Base-by-base conservation (phyloP, 2,329 filamentous ascomycete genomes). In the Fusarium sp. region DNA sequence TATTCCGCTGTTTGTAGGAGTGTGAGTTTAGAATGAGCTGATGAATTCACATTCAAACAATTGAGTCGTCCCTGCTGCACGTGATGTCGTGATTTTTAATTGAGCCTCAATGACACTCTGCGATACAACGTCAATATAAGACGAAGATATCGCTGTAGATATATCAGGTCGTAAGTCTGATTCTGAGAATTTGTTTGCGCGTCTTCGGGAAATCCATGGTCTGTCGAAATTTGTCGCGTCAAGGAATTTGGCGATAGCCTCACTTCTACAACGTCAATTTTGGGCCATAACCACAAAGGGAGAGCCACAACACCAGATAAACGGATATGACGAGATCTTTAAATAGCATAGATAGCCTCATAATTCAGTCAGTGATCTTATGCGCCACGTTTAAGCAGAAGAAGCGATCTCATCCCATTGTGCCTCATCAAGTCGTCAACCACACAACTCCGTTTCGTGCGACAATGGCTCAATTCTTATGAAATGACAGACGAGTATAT, bases 161-260 rank as follows among this genome's bases (percentile, higher is more conserved):
- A 37, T 11, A 3, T 2, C 2, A 4, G 1, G 3, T 7, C 5
- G 6, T 12, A n/a, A 11, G 1, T 37, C 5, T 37, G 1, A 37
- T n/a, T 37, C 34, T 11, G 34, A n/a, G 18, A n/a, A 12, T n/a
- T 11, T 7, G 1, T 37, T n/a, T 37, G 18, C 34, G 6, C 34
- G 6, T n/a, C 11, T 7, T 12, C 1, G 10, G 10, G 6, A 37
- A 37, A 37, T n/a, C 34, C 18, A n/a, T 37, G 10, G 3, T 37
- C 10, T 4, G 34, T 37, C 34, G 34, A 37, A 11, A n/a, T 37
- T 12, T n/a, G 34, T n/a, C 10, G 18, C 18, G 10, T n/a, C 3
- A 37, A 37, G 18, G 18, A n/a, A n/a, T 13, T 13, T 52, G 48
- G 48, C 6, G 48, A 52, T 27, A 52, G 22, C 32, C 18, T 20